Evolutionary conservation across 1,284 basidiomycete species (phyloP).

Genomic region (Lentinula novae-zelandiae): DNA sequence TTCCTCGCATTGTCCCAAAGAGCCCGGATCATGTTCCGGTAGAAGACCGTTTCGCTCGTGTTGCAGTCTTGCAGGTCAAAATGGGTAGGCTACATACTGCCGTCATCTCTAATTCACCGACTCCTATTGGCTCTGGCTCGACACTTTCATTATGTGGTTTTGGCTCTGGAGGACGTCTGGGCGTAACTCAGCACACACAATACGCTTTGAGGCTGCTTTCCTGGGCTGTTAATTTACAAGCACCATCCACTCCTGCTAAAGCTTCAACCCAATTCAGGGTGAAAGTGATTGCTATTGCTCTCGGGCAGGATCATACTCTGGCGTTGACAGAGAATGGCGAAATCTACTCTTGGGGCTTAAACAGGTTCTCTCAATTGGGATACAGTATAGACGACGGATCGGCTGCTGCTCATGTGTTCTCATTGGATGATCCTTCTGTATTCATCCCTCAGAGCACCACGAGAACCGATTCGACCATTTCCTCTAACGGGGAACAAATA

Average conservation of each 20-base stretch:
- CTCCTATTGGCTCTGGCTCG: not conserved
- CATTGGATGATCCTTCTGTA: conserved; percentile 62
- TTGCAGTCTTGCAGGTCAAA: conserved; percentile 7
- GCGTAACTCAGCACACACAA: conserved; percentile 77
- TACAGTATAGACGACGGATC: conserved; percentile 70
- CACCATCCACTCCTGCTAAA: not conserved
- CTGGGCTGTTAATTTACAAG: conserved; percentile 10
- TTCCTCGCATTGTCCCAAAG: conserved; percentile 42
- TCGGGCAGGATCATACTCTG: conserved; percentile 94
- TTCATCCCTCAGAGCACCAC: not conserved
- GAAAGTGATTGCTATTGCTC: conserved; percentile 57
- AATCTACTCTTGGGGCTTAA: conserved; percentile 89
- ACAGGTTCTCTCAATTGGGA: conserved; percentile 85
- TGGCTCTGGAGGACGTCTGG: conserved; percentile 47
- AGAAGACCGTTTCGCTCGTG: conserved; percentile 9
- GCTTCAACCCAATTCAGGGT: conserved; percentile 14
- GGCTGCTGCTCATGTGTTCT: conserved; percentile 62
- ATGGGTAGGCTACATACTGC: conserved; percentile 14
- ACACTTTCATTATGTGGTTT: conserved; percentile 10
- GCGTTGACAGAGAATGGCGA: conserved; percentile 80
- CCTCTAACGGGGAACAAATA: conserved; percentile 14
- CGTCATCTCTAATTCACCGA: conserved; percentile 3
- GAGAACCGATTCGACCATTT: not conserved
- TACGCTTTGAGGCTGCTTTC: conserved; percentile 60
- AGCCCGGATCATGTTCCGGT: conserved; percentile 13